These are phyloP conservation scores for Talaromyces sp. DNA, from an alignment of 2,329 filamentous ascomycete species.

Conservation along the genomic window DNA sequence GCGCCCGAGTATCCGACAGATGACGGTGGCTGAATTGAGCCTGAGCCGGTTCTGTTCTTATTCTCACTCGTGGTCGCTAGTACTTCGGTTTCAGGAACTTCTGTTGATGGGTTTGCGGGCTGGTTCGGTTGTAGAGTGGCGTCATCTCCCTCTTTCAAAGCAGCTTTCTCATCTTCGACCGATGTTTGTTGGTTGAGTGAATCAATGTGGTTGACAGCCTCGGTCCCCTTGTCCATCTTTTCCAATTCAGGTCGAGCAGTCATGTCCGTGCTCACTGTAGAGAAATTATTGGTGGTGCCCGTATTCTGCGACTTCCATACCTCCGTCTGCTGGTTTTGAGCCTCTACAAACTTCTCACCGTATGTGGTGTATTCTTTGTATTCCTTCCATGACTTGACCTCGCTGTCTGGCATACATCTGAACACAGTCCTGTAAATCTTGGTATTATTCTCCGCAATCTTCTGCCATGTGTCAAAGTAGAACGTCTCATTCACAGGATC, in stretches of 20 bases:
- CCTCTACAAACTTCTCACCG: conserved; percentile 69
- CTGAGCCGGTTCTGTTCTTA: conserved; percentile 20
- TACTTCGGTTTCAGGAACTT: conserved; percentile 25
- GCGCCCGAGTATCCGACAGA: conserved; percentile 42
- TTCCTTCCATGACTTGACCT: conserved; percentile 88
- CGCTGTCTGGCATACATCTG: conserved; percentile 93
- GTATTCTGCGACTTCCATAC: conserved; percentile 11
- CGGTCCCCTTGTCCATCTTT: conserved; percentile 5
- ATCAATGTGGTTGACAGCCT: background rate
- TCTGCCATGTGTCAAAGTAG: conserved; percentile 82
- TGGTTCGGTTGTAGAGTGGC: background rate
- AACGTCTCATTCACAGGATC: conserved; percentile 82
- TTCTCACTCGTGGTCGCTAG: conserved; percentile 27
- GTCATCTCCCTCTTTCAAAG: conserved; percentile 29
- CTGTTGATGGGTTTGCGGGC: conserved; percentile 3
- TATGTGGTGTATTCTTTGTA: conserved; percentile 84
- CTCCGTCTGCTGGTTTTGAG: conserved; percentile 49
- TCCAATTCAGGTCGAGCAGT: conserved; percentile 1
- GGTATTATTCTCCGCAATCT: conserved; percentile 89
- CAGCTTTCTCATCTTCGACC: conserved; percentile 44
- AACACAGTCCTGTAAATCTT: conserved; percentile 92
- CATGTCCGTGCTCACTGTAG: background rate
- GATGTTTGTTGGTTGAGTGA: background rate
- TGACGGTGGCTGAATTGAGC: conserved; percentile 18
- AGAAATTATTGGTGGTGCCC: background rate